Evolutionary conservation across 1,284 basidiomycete genomes (phyloP), one percentile per base, ranked within the genome.

Genomic region (Cystobasidium slooffiae): DNA sequence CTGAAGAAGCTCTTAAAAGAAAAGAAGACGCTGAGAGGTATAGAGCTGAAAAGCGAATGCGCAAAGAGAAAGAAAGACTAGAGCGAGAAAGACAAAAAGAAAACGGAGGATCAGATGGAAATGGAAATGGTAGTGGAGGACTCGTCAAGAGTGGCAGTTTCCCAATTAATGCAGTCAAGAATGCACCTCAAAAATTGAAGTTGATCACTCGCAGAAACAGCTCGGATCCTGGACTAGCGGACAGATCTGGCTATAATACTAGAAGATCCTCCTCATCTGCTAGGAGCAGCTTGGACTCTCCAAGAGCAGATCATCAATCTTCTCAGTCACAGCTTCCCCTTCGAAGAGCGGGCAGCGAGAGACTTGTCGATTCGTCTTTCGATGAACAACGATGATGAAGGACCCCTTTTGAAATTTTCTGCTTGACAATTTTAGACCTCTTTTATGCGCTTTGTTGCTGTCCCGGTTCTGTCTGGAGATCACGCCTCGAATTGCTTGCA

Each of bases 1-100:
- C 70, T n/a, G 67, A 68, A 44, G 75, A 76, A 67, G 75, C 75
- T n/a, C 47, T 76, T 18, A 52, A 59, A 41, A 64, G 72, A 16
- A 76, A 69, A 61, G 49, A 76, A 53, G 70, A 73, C 39, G 70
- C 70, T n/a, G 63, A 65, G 24, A 46, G 24, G n/a, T 73, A 66
- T 12, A 22, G 62, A 43, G 63, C 62, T 6, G 70, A 73, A 31
- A 73, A 73, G 46, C 8, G 69, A 22, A 14, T 39, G 43, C 20
- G 58, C 9, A 39, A 51, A 47, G 51, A 41, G 16, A 43, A 55
- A 52, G 39, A 68, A 55, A 31, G 37, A 18, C 39, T 41, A 10
- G 66, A 68, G 39, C 20, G 39, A 37, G 55, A 56, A 37, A 66
- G 43, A n/a, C 12, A 16, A 6, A 43, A 65, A 16, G 14, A 59